phyloP scores from a whole-genome alignment of 768 basidiomycete genomes.

The Nevesoporus exiguus region DNA sequence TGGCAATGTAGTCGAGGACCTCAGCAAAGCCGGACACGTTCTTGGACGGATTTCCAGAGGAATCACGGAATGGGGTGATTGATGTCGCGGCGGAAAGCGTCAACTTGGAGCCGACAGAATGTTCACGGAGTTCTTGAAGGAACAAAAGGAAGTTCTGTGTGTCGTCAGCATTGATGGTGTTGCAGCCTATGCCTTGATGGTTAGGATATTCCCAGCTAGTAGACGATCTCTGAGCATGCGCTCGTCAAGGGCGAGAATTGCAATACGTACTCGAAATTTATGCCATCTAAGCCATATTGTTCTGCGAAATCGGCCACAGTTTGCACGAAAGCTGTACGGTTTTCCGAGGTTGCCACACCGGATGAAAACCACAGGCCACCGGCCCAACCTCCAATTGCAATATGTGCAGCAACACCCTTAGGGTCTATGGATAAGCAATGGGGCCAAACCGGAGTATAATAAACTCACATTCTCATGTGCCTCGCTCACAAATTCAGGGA shows the following conservation, averaged over 20 bases:
- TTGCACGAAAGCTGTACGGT: neutral
- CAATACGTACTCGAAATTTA: neutral
- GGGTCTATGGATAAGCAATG: neutral
- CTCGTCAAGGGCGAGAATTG: neutral
- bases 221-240: neutral
- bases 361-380: neutral
- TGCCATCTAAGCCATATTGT: neutral
- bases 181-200: neutral
- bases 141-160: neutral
- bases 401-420: neutral
- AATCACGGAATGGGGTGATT: slow-evolving; percentile 52
- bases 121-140: neutral
- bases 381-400: neutral
- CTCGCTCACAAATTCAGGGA: slow-evolving; percentile 55
- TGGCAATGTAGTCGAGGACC: slow-evolving; percentile 60
- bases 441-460: neutral
- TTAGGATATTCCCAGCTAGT: neutral
- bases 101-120: neutral
- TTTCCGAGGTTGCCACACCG: neutral
- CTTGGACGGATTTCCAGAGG: slow-evolving; percentile 54
- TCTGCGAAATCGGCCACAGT: neutral
- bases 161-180: neutral
- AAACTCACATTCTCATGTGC: slow-evolving; percentile 36
- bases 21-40: slow-evolving; percentile 71
- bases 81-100: neutral